phyloP scores from a whole-genome alignment of 345 rosid species.

The Rhodomyrtus tomentosa region DNA sequence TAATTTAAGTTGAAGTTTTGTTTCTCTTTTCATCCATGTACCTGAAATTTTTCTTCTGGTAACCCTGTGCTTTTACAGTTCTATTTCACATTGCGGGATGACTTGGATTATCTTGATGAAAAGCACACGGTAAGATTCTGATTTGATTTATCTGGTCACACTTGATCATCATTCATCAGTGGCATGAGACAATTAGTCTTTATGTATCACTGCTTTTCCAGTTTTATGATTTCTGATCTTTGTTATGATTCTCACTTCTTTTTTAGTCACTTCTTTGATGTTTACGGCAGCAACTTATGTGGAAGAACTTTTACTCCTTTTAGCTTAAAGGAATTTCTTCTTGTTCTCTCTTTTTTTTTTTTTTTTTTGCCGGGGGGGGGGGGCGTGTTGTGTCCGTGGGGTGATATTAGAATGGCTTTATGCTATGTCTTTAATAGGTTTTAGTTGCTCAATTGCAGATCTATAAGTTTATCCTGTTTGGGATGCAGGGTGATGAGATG shows the following conservation, averaged over 20 bases:
- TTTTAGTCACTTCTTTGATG: not conserved
- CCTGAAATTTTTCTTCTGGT: not conserved
- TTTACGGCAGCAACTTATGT: not conserved
- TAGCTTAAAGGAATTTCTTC: not conserved
- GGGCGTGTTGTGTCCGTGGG: not conserved
- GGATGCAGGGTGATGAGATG: not conserved
- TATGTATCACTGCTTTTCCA: not conserved
- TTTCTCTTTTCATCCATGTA: not conserved
- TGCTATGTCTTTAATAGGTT: not conserved
- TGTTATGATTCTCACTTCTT: not conserved
- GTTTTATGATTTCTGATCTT: not conserved
- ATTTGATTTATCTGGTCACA: not conserved
- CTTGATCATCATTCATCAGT: not conserved
- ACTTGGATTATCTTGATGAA: conserved; percentile 90
- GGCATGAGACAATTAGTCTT: not conserved
- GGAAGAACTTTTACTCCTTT: not conserved
- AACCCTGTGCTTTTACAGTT: conserved; percentile 41
- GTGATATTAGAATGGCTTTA: not conserved
- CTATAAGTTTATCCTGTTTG: not conserved
- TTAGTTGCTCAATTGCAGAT: not conserved
- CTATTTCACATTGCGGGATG: conserved; percentile 78
- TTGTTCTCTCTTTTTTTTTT: too few relatives aligned
- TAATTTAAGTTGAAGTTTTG: not conserved
- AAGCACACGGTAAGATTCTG: conserved; percentile 73
- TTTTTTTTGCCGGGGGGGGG: not conserved